Base-by-base conservation (phyloP, 2,329 filamentous ascomycete species). In the Aspergillus flavus region DNA sequence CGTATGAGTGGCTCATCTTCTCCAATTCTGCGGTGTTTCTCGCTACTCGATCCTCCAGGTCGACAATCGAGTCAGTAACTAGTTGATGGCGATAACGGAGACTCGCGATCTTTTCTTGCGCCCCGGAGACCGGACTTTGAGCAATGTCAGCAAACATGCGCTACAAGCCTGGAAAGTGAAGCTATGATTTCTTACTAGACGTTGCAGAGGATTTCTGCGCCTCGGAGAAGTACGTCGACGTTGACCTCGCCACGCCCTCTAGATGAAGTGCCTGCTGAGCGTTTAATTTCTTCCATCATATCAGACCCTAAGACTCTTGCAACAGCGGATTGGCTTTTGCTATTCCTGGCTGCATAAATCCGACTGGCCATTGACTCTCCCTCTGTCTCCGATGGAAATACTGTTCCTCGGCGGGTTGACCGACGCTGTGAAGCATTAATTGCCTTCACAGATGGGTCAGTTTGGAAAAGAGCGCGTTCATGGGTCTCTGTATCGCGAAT, bases 401-500 rank as follows among this genome's bases (percentile, higher is more conserved):
- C 83, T 36, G 83, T 86, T 63, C 81, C 83, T 68, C 81, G 77
- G 58, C 85, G 77, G 53, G 75, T 80, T 63, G 72, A 77, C 72
- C 69, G 83, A 75, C 71, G 80, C 71, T 71, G 85, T 66, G 76
- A 82, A 61, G 83, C 76, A 74, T 82, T 66, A 73, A 78, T 57
- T 72, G 81, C 46, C 4, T 84, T 83, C 6, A 81, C 84, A 0
- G 91, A 87, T 0, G 91, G 88, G 1, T 94, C 93, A 0, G 97
- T 89, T 43, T 94, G 96, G 82, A 98, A 99, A 21, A 99, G 87
- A 7, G 94, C 94, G 72, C 94, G 91, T 78, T 99, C 95, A 80
- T 98, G 94, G 26, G 91, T 82, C 79, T 99, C 95, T 4, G 94
- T 97, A 77, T 99, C 95, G 64, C 95, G 91, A 73, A 99, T 97